Evolutionary conservation across 192 early-diverging fungal species (phyloP).

Genomic region (Coemansia sp.): DNA sequence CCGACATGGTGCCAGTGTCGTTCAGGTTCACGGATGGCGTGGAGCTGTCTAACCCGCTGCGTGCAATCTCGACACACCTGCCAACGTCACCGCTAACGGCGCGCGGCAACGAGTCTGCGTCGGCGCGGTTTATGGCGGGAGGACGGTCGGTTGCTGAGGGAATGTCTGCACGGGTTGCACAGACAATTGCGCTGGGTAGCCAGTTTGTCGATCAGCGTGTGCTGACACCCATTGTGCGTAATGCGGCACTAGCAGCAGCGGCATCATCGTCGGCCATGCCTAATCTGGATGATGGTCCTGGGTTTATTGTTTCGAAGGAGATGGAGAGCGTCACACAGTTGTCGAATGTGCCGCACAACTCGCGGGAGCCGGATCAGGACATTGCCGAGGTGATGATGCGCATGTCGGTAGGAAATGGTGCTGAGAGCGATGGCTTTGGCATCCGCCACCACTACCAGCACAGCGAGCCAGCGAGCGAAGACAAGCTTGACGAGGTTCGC

Average conservation of each 20-base stretch:
- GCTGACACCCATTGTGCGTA: slow-evolving; percentile 43
- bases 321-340: slow-evolving; percentile 6
- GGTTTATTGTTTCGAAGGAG: not conserved
- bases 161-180: slow-evolving; percentile 47
- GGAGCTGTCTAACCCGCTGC: slow-evolving; percentile 51
- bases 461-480: not conserved
- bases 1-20: slow-evolving; percentile 49
- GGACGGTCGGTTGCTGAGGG: slow-evolving; percentile 39
- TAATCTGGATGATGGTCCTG: not conserved
- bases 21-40: slow-evolving; percentile 55
- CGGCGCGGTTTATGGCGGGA: slow-evolving; percentile 32
- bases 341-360: slow-evolving; percentile 12
- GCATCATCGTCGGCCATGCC: not conserved
- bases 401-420: not conserved
- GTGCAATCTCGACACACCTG: slow-evolving; percentile 42
- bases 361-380: not conserved
- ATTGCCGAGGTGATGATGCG: not conserved
- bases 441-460: not conserved
- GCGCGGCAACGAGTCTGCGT: slow-evolving; percentile 21
- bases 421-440: not conserved
- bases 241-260: slow-evolving; percentile 17
- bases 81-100: slow-evolving; percentile 36
- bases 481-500: slow-evolving; percentile 15
- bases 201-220: slow-evolving; percentile 51
- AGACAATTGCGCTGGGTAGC: slow-evolving; percentile 53